Percentiles rank a stretch among this genome's conserved stretches.
Evolutionary conservation across 371 early-diverging fungal genomes (phyloP).

Genomic region (Capillidium heterosporum): DNA sequence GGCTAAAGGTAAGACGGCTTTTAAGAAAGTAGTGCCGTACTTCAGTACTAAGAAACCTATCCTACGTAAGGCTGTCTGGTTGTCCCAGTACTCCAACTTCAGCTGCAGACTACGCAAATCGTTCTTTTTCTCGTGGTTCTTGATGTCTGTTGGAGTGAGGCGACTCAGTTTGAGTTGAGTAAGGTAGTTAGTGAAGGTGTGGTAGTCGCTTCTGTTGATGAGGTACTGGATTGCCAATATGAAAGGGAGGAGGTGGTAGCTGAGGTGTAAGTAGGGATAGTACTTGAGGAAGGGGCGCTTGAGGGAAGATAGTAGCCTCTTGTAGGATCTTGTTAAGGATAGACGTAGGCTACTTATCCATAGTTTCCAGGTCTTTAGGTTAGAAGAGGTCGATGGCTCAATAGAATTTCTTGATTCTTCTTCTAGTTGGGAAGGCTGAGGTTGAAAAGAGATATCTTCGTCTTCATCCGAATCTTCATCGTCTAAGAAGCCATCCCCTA

Average conservation of each 20-base stretch:
- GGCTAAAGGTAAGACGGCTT: conserved; percentile 61
- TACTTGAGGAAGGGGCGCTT: conserved; percentile 7
- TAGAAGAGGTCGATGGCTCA: too few relatives aligned
- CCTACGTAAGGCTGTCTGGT: not conserved
- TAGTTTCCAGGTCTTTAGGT: too few relatives aligned
- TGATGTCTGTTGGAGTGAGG: too few relatives aligned
- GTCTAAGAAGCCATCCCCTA: conserved; percentile 30
- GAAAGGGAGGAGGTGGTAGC: conserved; percentile 38
- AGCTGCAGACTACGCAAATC: conserved; percentile 9
- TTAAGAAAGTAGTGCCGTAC: conserved; percentile 45
- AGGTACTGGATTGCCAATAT: conserved; percentile 60
- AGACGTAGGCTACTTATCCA: too few relatives aligned
- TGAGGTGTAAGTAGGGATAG: conserved; percentile 48
- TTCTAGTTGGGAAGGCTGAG: too few relatives aligned
- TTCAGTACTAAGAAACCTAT: conserved; percentile 15
- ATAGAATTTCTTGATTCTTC: too few relatives aligned
- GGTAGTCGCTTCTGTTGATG: conserved; percentile 57
- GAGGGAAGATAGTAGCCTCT: too few relatives aligned
- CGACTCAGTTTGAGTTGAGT: too few relatives aligned
- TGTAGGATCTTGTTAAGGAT: too few relatives aligned
- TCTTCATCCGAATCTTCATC: conserved; percentile 14
- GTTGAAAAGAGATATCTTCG: conserved; percentile 6
- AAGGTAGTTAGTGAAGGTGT: conserved; percentile 61
- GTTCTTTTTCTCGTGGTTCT: conserved; percentile 7
- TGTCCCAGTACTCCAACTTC: not conserved